A percentile compares a stretch with the other conserved stretches of the same genome.
These are phyloP conservation scores for Phyllosticta capitalensis DNA, from an alignment of 2,329 filamentous ascomycete genomes.

Conservation along the genomic window DNA sequence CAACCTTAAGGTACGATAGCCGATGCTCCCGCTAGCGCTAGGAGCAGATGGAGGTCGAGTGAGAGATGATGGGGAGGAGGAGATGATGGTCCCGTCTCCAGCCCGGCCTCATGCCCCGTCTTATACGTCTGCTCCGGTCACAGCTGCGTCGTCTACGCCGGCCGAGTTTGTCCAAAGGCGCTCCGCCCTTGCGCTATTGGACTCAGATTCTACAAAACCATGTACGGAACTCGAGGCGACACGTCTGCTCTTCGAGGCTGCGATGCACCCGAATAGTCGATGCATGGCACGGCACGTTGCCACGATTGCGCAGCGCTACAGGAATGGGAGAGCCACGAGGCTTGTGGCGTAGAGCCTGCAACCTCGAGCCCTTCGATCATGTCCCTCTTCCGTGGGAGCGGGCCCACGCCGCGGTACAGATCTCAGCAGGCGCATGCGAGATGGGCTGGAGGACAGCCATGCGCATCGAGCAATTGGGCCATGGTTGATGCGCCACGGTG, in stretches of 20 bases:
- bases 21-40: conserved; percentile 3
- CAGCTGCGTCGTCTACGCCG: neutral
- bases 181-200: conserved; percentile 12
- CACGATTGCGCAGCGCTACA: conserved; percentile 11
- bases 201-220: conserved; percentile 9
- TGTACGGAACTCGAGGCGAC: conserved; percentile 10
- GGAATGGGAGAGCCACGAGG: conserved; percentile 8
- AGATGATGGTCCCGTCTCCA: neutral
- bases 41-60: neutral
- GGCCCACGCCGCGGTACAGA: conserved; percentile 4
- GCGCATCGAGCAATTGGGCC: conserved; percentile 3
- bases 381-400: conserved; percentile 10
- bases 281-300: conserved; percentile 10
- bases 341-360: conserved; percentile 11
- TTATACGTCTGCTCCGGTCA: neutral
- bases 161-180: conserved; percentile 4
- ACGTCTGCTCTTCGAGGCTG: conserved; percentile 9
- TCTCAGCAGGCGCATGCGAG: conserved; percentile 9
- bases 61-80: neutral
- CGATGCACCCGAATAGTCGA: conserved; percentile 9
- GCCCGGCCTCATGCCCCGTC: conserved; percentile 1
- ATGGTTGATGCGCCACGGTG: conserved; percentile 7
- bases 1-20: conserved; percentile 10
- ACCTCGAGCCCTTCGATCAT: conserved; percentile 5
- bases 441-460: conserved; percentile 6